Percentiles rank a stretch among this genome's conserved stretches.
Conservation (phyloP, 768 basidiomycete genomes). For the Lepiota venenata region DNA sequence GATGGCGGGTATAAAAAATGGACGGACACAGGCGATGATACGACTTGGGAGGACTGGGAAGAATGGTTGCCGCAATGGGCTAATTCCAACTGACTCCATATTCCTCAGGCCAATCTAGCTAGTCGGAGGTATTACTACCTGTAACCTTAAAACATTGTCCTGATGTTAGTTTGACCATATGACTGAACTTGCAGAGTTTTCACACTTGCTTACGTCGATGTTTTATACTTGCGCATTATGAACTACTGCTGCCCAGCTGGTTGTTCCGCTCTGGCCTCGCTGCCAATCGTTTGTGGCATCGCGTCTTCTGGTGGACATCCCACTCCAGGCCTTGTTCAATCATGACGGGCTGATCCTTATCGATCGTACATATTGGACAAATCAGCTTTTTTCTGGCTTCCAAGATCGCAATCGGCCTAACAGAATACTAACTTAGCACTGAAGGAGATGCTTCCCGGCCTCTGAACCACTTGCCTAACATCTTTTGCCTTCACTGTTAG, state of each 20-base stretch:
- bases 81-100: slow-evolving; percentile 6
- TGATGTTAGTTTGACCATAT: not conserved
- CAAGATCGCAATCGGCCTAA: slow-evolving; percentile 57
- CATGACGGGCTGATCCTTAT: slow-evolving; percentile 61
- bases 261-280: slow-evolving; percentile 19
- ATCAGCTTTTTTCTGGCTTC: slow-evolving; percentile 52
- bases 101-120: not conserved
- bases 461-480: slow-evolving; percentile 30
- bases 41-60: slow-evolving; percentile 40
- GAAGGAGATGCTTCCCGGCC: slow-evolving; percentile 3
- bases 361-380: slow-evolving; percentile 61
- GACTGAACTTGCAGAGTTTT: not conserved
- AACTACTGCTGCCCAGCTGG: slow-evolving; percentile 14
- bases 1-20: slow-evolving; percentile 1
- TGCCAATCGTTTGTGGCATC: slow-evolving; percentile 48
- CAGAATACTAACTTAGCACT: slow-evolving; percentile 2
- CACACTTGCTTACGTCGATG: not conserved
- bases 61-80: slow-evolving; percentile 50
- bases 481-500: slow-evolving; percentile 42
- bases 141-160: not conserved
- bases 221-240: no score
- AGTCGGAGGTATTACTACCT: not conserved
- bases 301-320: slow-evolving; percentile 54
- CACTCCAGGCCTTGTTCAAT: slow-evolving; percentile 53
- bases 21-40: slow-evolving; percentile 9